A percentile compares a stretch with the other conserved stretches of the same genome.
Evolutionary conservation across 2,329 filamentous ascomycete genomes (phyloP).

Genomic region (Ramularia endophylla): DNA sequence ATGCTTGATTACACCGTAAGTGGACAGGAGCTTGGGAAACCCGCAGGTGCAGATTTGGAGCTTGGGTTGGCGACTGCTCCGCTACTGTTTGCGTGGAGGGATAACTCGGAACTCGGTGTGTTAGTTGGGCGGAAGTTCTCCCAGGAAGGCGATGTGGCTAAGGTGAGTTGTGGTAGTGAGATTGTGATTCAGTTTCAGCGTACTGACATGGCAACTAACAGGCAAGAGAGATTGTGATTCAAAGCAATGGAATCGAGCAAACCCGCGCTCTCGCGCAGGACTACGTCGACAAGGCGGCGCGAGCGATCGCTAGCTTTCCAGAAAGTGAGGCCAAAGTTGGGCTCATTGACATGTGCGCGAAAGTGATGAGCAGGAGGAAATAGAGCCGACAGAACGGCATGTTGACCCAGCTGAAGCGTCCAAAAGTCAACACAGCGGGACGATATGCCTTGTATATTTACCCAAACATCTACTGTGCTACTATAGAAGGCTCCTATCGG

Average conservation of each 20-base stretch:
- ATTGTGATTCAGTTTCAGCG: not conserved
- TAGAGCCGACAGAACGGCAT: constrained; percentile 37
- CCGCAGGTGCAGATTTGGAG: constrained; percentile 88
- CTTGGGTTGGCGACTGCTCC: constrained; percentile 91
- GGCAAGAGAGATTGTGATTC: constrained; percentile 79
- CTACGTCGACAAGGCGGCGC: constrained; percentile 81
- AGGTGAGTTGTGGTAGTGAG: constrained; percentile 52
- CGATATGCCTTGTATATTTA: constrained; percentile 6
- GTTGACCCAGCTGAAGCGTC: no score
- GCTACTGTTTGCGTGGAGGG: constrained; percentile 82
- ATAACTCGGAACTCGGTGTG: constrained; percentile 73
- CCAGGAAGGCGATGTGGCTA: constrained; percentile 73
- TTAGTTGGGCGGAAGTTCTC: constrained; percentile 90
- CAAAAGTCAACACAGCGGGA: no score
- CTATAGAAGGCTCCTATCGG: not conserved
- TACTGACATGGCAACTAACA: constrained; percentile 42
- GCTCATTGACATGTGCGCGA: constrained; percentile 86
- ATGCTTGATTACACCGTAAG: constrained; percentile 94
- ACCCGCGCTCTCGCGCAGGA: constrained; percentile 85
- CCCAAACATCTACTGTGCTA: constrained; percentile 12
- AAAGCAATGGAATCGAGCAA: constrained; percentile 84
- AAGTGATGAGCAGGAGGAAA: constrained; percentile 84
- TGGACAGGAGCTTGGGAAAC: constrained; percentile 82
- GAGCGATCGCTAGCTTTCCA: constrained; percentile 77
- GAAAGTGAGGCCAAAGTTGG: constrained; percentile 93